A percentile compares a stretch with the other conserved stretches of the same genome.
These are phyloP conservation scores for Excoecaria agallocha DNA, from an alignment of 345 rosid genomes.

Conservation along the genomic window DNA sequence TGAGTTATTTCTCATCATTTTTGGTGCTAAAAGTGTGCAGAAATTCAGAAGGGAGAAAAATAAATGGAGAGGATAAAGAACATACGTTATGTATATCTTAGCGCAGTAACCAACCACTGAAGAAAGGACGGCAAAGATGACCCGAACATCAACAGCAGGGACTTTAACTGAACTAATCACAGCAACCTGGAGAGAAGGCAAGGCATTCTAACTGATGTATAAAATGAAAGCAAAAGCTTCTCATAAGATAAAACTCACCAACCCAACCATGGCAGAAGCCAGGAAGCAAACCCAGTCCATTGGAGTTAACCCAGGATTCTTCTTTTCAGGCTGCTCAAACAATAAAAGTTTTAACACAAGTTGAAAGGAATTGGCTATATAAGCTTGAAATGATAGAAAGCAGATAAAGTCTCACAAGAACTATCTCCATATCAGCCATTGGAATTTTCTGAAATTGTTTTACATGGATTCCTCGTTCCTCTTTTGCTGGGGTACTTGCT, in stretches of 20 bases:
- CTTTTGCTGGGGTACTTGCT: slow-evolving; percentile 51
- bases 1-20: too few relatives aligned
- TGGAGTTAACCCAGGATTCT: slow-evolving; percentile 93
- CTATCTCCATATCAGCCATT: slow-evolving; percentile 98
- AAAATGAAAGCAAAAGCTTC: neutral
- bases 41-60: neutral
- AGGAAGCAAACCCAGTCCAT: slow-evolving; percentile 95
- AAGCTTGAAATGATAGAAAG: slow-evolving; percentile 4
- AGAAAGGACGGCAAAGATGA: slow-evolving; percentile 73
- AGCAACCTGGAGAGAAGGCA: slow-evolving; percentile 54
- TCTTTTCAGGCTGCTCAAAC: slow-evolving; percentile 85
- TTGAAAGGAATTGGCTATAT: neutral
- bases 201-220: slow-evolving; percentile 6
- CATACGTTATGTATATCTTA: slow-evolving; percentile 93
- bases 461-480: slow-evolving; percentile 68
- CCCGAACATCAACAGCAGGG: slow-evolving; percentile 80
- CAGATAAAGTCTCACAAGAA: slow-evolving; percentile 60
- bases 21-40: neutral
- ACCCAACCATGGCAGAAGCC: slow-evolving; percentile 82
- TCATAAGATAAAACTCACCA: slow-evolving; percentile 54
- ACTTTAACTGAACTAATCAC: slow-evolving; percentile 65
- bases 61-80: slow-evolving; percentile 11
- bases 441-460: slow-evolving; percentile 97
- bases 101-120: slow-evolving; percentile 90
- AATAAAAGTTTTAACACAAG: slow-evolving; percentile 16